Evolutionary conservation across 2,329 filamentous ascomycete species (phyloP).

Genomic region (Fusarium marasasianum): DNA sequence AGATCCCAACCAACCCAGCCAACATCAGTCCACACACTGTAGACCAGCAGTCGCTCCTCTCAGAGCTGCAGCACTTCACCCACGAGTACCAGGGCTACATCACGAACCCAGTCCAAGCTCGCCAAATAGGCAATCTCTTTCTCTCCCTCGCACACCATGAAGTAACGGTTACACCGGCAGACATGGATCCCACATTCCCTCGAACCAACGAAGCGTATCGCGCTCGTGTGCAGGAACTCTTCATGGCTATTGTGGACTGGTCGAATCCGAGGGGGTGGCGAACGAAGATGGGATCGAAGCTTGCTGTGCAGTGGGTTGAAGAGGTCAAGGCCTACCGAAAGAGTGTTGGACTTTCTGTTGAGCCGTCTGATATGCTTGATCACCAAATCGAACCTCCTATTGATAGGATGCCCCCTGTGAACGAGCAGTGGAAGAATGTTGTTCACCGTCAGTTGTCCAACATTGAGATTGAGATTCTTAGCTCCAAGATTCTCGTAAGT

Average conservation of each 20-base stretch:
- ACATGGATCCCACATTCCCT: slow-evolving; percentile 21
- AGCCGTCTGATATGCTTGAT: slow-evolving; percentile 12
- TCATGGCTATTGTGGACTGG: slow-evolving; percentile 37
- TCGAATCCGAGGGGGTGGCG: slow-evolving; percentile 29
- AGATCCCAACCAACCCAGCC: not conserved
- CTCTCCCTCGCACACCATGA: not conserved
- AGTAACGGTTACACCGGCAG: not conserved
- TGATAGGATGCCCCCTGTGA: slow-evolving; percentile 15
- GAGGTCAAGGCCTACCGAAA: not conserved
- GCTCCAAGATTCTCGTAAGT: slow-evolving; percentile 31
- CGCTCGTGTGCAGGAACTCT: slow-evolving; percentile 14
- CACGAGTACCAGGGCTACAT: slow-evolving; percentile 24
- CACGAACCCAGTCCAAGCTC: not conserved
- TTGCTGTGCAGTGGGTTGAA: slow-evolving; percentile 12
- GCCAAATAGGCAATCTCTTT: not conserved
- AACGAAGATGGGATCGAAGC: slow-evolving; percentile 26
- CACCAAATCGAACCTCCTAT: slow-evolving; percentile 23
- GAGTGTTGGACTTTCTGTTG: not conserved
- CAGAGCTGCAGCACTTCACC: not conserved
- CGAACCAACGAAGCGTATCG: not conserved
- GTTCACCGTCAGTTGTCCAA: slow-evolving; percentile 27
- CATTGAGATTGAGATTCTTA: slow-evolving; percentile 37
- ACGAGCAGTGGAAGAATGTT: slow-evolving; percentile 35
- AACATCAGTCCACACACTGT: not conserved
- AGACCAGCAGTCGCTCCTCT: not conserved